Percentiles rank a stretch among this genome's conserved stretches.
These are phyloP conservation scores for Tarenaya hassleriana DNA, from an alignment of 345 rosid genomes.

Conservation along the genomic window DNA sequence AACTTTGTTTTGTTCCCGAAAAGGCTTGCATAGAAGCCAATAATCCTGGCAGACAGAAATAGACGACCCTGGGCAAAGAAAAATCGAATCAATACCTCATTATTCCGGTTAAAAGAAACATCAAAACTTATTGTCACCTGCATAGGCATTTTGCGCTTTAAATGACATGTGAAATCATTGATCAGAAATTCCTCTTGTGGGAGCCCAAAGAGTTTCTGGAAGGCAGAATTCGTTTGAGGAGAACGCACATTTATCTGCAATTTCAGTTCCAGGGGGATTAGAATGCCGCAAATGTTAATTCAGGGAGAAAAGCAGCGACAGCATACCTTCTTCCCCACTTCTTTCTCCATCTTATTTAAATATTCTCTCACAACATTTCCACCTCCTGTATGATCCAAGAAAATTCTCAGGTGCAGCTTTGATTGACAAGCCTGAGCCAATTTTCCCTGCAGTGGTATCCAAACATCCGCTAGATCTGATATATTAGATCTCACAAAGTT, in stretches of 20 bases:
- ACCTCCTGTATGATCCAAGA: slow-evolving; percentile 84
- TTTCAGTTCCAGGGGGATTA: no score
- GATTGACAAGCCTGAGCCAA: slow-evolving; percentile 92
- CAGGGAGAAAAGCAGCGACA: slow-evolving; percentile 12
- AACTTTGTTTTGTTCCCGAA: slow-evolving; percentile 90
- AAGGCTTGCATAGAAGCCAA: slow-evolving; percentile 87
- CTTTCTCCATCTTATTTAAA: slow-evolving; percentile 95
- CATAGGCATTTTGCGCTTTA: slow-evolving; percentile 82
- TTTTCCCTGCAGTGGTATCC: slow-evolving; percentile 85
- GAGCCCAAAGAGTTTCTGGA: slow-evolving; percentile 92
- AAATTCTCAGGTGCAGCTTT: slow-evolving; percentile 78
- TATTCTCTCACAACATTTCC: slow-evolving; percentile 76
- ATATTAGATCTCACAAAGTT: slow-evolving; percentile 82
- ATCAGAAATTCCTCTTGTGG: slow-evolving; percentile 95
- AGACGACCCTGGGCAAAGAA: slow-evolving; percentile 64
- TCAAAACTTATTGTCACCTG: slow-evolving; percentile 54
- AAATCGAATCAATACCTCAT: not conserved
- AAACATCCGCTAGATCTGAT: slow-evolving; percentile 83
- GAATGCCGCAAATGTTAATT: slow-evolving; percentile 10
- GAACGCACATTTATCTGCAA: slow-evolving; percentile 79
- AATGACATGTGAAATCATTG: slow-evolving; percentile 96
- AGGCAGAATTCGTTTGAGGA: slow-evolving; percentile 94
- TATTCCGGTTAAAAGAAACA: no score
- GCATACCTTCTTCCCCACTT: slow-evolving; percentile 91
- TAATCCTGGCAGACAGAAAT: slow-evolving; percentile 83